phyloP scores from a whole-genome alignment of 2,329 filamentous ascomycete genomes.

The Xylariaceae sp. region DNA sequence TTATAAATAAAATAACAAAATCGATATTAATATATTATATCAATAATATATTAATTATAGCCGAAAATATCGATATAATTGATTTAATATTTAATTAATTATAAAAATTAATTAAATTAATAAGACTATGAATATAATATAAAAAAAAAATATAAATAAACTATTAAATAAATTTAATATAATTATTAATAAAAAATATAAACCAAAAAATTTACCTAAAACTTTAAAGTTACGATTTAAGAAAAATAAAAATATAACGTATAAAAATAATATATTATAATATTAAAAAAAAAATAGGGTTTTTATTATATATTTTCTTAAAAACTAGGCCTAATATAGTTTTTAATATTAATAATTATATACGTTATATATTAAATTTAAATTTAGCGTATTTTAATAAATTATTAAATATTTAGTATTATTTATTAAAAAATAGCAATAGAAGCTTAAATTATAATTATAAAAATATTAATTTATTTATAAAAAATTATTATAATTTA shows the following conservation, averaged over 20 bases:
- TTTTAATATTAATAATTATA: constrained; percentile 2
- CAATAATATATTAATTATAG: too few species aligned
- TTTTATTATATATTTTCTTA: background rate
- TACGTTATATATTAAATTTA: background rate
- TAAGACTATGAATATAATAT: background rate
- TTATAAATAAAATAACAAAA: background rate
- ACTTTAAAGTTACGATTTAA: too few species aligned
- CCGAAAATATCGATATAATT: too few species aligned
- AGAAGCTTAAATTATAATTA: background rate
- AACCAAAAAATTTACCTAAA: too few species aligned
- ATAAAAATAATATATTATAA: background rate
- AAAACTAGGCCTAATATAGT: background rate
- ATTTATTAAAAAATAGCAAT: background rate
- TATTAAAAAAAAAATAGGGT: background rate
- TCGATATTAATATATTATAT: too few species aligned
- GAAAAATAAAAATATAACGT: too few species aligned
- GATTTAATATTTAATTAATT: background rate
- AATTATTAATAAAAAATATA: too few species aligned
- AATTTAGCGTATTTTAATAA: background rate
- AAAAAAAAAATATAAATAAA: background rate
- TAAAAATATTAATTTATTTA: too few species aligned
- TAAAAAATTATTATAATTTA: too few species aligned
- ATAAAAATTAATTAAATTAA: background rate
- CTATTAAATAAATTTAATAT: too few species aligned
- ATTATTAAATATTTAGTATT: background rate